Conservation (phyloP, 2,329 filamentous ascomycete species). For the Epichloe hybrida region DNA sequence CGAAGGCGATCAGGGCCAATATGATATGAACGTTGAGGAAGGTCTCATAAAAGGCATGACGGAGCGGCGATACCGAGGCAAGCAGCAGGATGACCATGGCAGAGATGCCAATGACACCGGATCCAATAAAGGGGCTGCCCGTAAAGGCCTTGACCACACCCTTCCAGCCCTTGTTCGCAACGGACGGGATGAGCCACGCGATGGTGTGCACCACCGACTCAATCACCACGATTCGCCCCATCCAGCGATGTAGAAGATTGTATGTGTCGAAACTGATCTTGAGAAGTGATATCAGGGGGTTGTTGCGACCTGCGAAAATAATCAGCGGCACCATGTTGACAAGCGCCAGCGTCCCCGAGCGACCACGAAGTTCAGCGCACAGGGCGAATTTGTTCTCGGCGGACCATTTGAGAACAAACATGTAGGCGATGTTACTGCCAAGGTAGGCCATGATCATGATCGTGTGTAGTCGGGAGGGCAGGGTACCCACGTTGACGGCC, state of each 20-base stretch:
- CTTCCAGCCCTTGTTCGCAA: constrained; percentile 48
- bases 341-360: constrained; percentile 69
- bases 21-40: constrained; percentile 81
- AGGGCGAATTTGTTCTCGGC: constrained; percentile 47
- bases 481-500: constrained; percentile 45
- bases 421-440: constrained; percentile 47
- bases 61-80: constrained; percentile 61
- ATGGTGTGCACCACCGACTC: constrained; percentile 56
- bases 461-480: constrained; percentile 51
- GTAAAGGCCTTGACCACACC: constrained; percentile 41
- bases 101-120: constrained; percentile 46
- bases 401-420: constrained; percentile 47
- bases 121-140: constrained; percentile 49
- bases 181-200: constrained; percentile 61
- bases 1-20: constrained; percentile 53
- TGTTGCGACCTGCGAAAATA: constrained; percentile 83
- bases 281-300: constrained; percentile 65
- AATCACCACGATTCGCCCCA: constrained; percentile 58
- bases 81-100: constrained; percentile 54
- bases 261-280: constrained; percentile 92
- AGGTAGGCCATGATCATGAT: constrained; percentile 44
- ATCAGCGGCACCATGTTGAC: constrained; percentile 89
- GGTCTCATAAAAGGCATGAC: constrained; percentile 94
- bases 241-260: constrained; percentile 62
- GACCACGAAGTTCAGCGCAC: constrained; percentile 70